Conservation (phyloP, 768 basidiomycete genomes). For the Agrocybe chaxingu region DNA sequence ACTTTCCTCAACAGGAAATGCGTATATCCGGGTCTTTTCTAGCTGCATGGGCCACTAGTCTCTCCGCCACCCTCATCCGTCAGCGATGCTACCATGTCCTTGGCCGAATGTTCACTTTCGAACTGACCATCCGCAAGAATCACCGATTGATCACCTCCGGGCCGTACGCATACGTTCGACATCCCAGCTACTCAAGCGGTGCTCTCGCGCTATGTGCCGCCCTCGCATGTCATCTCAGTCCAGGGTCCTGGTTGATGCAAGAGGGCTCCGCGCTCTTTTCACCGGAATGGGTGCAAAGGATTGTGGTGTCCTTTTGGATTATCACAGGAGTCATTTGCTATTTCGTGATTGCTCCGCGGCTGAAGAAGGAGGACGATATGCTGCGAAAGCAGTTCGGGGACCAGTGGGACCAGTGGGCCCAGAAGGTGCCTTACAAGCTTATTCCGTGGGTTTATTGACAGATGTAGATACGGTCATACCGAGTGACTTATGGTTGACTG, state of each 20-base stretch:
- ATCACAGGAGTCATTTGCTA: not conserved
- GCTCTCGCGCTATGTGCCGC: conserved; percentile 8
- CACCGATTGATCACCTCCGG: conserved; percentile 16
- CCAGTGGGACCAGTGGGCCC: conserved; percentile 30
- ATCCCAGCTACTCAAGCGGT: conserved; percentile 14
- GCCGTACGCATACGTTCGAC: conserved; percentile 15
- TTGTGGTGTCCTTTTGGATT: conserved; percentile 14
- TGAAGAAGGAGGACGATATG: conserved; percentile 28
- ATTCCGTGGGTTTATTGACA: conserved; percentile 27
- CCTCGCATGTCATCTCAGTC: conserved; percentile 4
- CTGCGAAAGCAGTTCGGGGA: conserved; percentile 26
- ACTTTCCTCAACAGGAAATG: not conserved
- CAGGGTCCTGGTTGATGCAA: conserved; percentile 8
- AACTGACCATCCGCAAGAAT: conserved; percentile 13
- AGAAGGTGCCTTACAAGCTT: conserved; percentile 23
- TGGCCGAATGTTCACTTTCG: conserved; percentile 16
- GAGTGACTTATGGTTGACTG: not conserved
- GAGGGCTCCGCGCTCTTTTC: conserved; percentile 16
- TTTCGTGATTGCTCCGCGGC: conserved; percentile 13
- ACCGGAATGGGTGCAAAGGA: conserved; percentile 5
- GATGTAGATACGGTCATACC: too few relatives aligned
- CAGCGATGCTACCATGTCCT: conserved; percentile 12
- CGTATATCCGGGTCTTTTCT: conserved; percentile 5
- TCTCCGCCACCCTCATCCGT: conserved; percentile 10
- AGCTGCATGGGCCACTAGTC: conserved; percentile 7